phyloP scores from a whole-genome alignment of 352 stramenopile species.

The Pythium folliculosum region DNA sequence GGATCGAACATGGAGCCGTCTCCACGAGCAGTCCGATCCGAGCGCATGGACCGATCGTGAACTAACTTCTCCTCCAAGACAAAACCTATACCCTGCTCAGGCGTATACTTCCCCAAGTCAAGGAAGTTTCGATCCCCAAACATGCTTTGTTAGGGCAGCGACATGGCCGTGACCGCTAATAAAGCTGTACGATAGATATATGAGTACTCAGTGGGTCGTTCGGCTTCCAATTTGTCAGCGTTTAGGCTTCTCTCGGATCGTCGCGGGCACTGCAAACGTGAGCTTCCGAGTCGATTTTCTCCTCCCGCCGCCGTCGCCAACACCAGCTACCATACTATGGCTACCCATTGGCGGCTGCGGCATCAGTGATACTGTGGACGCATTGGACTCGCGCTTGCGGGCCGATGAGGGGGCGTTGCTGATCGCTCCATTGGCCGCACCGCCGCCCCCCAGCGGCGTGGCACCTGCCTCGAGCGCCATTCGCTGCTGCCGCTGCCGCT shows the following conservation, averaged over 20 bases:
- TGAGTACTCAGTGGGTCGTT: slow-evolving; percentile 2
- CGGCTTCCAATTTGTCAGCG: background rate
- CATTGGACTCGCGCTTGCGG: slow-evolving; percentile 30
- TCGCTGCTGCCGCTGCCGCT: slow-evolving; percentile 45
- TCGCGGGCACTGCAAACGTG: slow-evolving; percentile 30
- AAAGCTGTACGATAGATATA: slow-evolving; percentile 37
- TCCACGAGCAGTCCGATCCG: slow-evolving; percentile 39
- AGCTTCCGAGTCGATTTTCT: slow-evolving; percentile 27
- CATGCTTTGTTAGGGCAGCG: slow-evolving; percentile 20
- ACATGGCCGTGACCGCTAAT: slow-evolving; percentile 10
- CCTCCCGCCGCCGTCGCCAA: background rate
- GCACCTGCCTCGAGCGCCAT: slow-evolving; percentile 25
- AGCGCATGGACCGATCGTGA: slow-evolving; percentile 76
- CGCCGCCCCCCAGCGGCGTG: background rate
- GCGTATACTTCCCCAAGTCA: background rate
- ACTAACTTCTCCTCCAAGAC: background rate
- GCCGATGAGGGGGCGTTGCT: background rate
- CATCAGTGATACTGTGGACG: background rate
- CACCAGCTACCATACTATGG: background rate
- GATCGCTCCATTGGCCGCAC: background rate
- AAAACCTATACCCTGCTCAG: background rate
- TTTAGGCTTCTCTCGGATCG: slow-evolving; percentile 28
- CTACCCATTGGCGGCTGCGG: background rate
- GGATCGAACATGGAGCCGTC: slow-evolving; percentile 25
- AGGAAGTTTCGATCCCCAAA: slow-evolving; percentile 15